These are phyloP conservation scores for Aurinia saxatilis DNA, from an alignment of 345 rosid species.

Conservation along the genomic window DNA sequence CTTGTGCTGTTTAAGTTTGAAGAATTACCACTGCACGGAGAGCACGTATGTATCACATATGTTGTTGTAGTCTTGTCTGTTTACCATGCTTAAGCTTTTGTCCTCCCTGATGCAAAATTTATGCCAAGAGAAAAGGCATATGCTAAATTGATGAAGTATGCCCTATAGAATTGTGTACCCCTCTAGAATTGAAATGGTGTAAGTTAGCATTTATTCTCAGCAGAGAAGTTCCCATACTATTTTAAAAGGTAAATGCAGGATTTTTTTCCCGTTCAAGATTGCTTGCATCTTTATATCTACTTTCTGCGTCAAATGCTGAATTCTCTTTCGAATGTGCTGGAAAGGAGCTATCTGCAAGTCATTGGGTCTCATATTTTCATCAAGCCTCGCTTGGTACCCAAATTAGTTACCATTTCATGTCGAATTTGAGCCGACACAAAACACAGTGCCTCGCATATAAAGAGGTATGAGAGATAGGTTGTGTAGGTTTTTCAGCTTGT, in stretches of 20 bases:
- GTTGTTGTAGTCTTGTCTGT: not conserved
- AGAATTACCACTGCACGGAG: constrained; percentile 40
- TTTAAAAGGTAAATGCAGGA: constrained; percentile 69
- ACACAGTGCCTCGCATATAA: constrained; percentile 18
- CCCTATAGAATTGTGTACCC: not conserved
- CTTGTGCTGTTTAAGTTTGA: constrained; percentile 57
- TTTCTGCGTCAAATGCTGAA: constrained; percentile 46
- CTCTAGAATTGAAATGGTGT: too few relatives aligned
- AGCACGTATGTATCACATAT: constrained; percentile 42
- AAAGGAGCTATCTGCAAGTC: constrained; percentile 59
- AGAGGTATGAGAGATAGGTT: constrained; percentile 36
- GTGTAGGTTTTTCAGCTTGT: constrained; percentile 8
- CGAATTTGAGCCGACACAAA: constrained; percentile 34
- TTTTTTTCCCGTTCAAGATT: too few relatives aligned
- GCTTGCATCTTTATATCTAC: constrained; percentile 54
- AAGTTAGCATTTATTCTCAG: constrained; percentile 71
- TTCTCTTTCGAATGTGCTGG: constrained; percentile 36
- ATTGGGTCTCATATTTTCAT: constrained; percentile 93
- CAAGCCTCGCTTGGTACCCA: constrained; percentile 90
- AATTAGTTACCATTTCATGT: constrained; percentile 52
- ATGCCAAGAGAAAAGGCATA: not conserved
- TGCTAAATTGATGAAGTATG: constrained; percentile 12
- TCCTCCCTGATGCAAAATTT: constrained; percentile 1
- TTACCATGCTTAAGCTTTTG: not conserved
- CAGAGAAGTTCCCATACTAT: constrained; percentile 63